Conservation (phyloP, 2,329 filamentous ascomycete species). For the Escovopsis sp. region DNA sequence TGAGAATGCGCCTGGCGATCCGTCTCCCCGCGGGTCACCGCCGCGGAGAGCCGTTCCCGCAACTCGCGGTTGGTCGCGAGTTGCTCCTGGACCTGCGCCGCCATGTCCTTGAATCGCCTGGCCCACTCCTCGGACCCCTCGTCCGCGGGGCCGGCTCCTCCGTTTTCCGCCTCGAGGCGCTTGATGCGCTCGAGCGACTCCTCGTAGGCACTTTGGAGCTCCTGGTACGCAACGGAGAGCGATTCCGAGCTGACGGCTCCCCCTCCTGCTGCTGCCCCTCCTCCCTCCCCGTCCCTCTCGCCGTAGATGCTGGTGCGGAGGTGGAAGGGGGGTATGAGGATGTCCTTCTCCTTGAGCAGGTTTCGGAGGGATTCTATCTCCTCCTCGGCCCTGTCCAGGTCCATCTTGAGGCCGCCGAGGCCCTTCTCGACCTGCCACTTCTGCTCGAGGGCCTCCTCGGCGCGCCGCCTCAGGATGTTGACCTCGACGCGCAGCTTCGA, state of each 20-base stretch:
- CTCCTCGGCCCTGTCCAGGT: constrained; percentile 86
- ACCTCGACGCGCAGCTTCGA: constrained; percentile 69
- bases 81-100: constrained; percentile 65
- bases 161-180: constrained; percentile 37
- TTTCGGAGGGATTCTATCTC: constrained; percentile 74
- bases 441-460: constrained; percentile 85
- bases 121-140: constrained; percentile 50
- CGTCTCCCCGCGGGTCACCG: constrained; percentile 68
- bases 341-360: constrained; percentile 71
- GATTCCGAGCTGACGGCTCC: constrained; percentile 47
- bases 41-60: constrained; percentile 60
- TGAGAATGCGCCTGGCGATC: constrained; percentile 69
- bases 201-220: constrained; percentile 57
- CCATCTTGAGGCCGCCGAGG: constrained; percentile 80
- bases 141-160: constrained; percentile 30
- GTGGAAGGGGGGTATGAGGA: constrained; percentile 48
- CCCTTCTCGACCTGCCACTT: constrained; percentile 96
- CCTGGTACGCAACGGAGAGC: constrained; percentile 57
- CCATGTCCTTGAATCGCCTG: constrained; percentile 64
- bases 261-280: too few species aligned
- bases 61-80: constrained; percentile 64
- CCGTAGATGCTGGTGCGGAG: constrained; percentile 27
- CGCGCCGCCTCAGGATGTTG: constrained; percentile 65
- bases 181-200: constrained; percentile 54
- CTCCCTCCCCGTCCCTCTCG: constrained; percentile 9